Percentiles rank a stretch among this genome's conserved stretches.
These are phyloP conservation scores for Talaromyces sp. DNA, from an alignment of 2,329 filamentous ascomycete genomes.

Conservation along the genomic window DNA sequence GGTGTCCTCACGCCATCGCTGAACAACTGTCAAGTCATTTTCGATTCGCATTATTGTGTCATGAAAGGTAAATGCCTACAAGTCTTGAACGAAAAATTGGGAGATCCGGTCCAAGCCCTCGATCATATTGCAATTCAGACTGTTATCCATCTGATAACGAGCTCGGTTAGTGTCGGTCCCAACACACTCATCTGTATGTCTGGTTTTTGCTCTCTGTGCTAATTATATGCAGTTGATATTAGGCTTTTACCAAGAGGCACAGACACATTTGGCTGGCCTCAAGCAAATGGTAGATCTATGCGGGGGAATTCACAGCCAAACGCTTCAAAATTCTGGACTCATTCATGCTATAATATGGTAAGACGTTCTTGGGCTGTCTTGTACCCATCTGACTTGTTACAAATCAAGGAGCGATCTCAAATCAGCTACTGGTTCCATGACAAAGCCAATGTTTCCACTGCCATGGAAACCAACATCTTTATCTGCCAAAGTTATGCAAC, in stretches of 20 bases:
- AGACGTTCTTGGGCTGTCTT: neutral
- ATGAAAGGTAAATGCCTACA: slow-evolving; percentile 33
- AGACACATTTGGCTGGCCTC: slow-evolving; percentile 33
- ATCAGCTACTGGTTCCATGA: slow-evolving; percentile 28
- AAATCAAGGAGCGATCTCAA: slow-evolving; percentile 27
- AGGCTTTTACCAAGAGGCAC: slow-evolving; percentile 33
- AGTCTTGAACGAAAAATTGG: slow-evolving; percentile 28
- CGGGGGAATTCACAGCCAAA: slow-evolving; percentile 24
- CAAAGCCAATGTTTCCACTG: slow-evolving; percentile 29
- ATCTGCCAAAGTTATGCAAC: slow-evolving; percentile 19
- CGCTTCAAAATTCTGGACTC: slow-evolving; percentile 20
- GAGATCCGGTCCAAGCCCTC: slow-evolving; percentile 20
- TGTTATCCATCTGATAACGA: slow-evolving; percentile 23
- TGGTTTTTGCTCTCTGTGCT: slow-evolving; percentile 2
- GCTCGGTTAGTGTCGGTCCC: neutral
- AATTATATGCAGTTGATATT: slow-evolving; percentile 26
- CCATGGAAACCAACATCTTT: slow-evolving; percentile 27
- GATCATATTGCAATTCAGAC: slow-evolving; percentile 32
- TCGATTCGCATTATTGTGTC: slow-evolving; percentile 32
- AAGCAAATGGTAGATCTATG: slow-evolving; percentile 33
- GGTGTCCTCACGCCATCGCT: slow-evolving; percentile 16
- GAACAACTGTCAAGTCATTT: slow-evolving; percentile 16
- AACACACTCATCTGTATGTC: neutral
- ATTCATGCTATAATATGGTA: slow-evolving; percentile 26
- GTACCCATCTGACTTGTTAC: neutral